phyloP scores from a whole-genome alignment of 768 basidiomycete species.

The Psilocybe cyanescens region DNA sequence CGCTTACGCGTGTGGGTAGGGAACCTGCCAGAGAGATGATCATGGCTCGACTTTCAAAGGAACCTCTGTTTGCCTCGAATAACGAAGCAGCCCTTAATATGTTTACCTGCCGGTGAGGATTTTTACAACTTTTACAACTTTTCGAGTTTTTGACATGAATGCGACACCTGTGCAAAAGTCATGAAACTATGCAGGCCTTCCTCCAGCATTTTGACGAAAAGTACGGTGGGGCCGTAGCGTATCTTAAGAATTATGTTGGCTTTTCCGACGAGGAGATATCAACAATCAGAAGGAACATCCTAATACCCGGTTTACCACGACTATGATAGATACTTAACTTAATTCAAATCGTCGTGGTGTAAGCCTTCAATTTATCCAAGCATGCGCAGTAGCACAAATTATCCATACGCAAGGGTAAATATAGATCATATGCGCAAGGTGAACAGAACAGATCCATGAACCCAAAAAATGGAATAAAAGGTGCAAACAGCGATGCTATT shows the following conservation, averaged over 20 bases:
- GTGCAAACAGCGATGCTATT: conserved; percentile 15
- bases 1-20: conserved; percentile 76
- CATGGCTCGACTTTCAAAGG: conserved; percentile 66
- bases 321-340: conserved; percentile 9
- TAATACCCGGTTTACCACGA: conserved; percentile 32
- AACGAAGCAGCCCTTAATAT: conserved; percentile 80
- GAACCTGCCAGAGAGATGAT: conserved; percentile 78
- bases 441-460: not conserved
- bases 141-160: not conserved
- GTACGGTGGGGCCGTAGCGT: conserved; percentile 72
- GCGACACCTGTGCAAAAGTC: conserved; percentile 39
- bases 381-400: not conserved
- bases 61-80: conserved; percentile 75
- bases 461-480: conserved; percentile 1
- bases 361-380: not conserved
- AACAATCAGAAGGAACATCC: conserved; percentile 60
- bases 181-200: conserved; percentile 79
- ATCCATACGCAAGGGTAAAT: not conserved
- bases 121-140: not conserved
- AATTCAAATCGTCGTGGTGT: not conserved
- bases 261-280: conserved; percentile 67
- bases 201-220: conserved; percentile 60
- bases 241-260: conserved; percentile 56
- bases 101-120: conserved; percentile 73
- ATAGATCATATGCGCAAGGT: not conserved